Conservation (phyloP, 2,329 filamentous ascomycete genomes). For the Fusarium sp. region DNA sequence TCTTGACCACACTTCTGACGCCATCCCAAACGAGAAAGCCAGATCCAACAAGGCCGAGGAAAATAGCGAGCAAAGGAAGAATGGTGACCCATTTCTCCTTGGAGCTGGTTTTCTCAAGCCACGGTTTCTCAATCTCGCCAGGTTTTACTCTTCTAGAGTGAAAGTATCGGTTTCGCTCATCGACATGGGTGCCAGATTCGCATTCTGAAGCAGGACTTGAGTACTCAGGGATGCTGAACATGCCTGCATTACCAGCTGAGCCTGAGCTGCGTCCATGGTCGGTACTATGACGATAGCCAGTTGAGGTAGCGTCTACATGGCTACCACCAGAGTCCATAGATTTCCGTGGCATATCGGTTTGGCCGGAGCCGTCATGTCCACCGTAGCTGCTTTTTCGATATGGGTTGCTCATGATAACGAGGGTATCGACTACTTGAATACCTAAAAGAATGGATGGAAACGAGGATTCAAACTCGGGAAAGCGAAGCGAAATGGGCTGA, state of each 20-base stretch:
- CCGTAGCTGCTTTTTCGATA: slow-evolving; percentile 28
- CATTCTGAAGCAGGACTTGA: slow-evolving; percentile 52
- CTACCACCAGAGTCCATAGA: slow-evolving; percentile 23
- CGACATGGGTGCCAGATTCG: slow-evolving; percentile 54
- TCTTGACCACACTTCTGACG: slow-evolving; percentile 74
- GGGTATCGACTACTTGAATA: not conserved
- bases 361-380: slow-evolving; percentile 11
- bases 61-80: slow-evolving; percentile 77
- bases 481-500: not conserved
- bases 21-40: slow-evolving; percentile 83
- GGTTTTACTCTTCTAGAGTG: slow-evolving; percentile 79
- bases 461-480: not conserved
- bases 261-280: slow-evolving; percentile 18
- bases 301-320: slow-evolving; percentile 18
- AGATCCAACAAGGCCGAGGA: slow-evolving; percentile 74
- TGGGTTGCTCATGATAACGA: slow-evolving; percentile 19
- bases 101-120: slow-evolving; percentile 78
- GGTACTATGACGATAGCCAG: slow-evolving; percentile 28
- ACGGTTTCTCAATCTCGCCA: slow-evolving; percentile 80
- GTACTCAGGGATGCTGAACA: slow-evolving; percentile 40
- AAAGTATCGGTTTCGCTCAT: slow-evolving; percentile 69
- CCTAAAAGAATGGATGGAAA: not conserved
- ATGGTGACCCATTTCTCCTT: slow-evolving; percentile 90
- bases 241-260: slow-evolving; percentile 30
- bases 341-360: slow-evolving; percentile 23